Base-by-base conservation (phyloP, 2,329 filamentous ascomycete species). In the Apiospora marii region DNA sequence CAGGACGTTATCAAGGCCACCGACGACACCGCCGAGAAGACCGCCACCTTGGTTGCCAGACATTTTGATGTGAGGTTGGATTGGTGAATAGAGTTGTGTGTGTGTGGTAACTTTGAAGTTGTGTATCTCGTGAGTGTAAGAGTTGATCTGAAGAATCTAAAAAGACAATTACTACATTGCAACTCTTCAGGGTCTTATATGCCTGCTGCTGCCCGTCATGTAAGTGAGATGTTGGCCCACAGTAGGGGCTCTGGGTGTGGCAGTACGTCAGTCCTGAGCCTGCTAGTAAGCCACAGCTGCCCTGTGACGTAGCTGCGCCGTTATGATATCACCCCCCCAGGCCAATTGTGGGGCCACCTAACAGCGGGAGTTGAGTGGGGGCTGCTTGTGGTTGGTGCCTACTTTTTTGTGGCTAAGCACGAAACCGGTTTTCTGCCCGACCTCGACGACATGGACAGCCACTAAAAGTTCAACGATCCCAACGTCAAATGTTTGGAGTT, bases 1-100 rank as follows among this genome's bases (percentile, higher is more conserved):
- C 44, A 81, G 76, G 68, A 81, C 75, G 70, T 81, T 81, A 78
- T 81, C 80, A 43, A 81, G 72, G 43, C 79, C 78, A 49, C 80
- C 79, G 30, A 79, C 75, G 49, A 81, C 68, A 69, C 79, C 79
- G 70, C 80, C 80, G 71, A 81, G 79, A 69, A 81, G 80, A 72
- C 80, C 80, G 72, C 79, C 79, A 41, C 58, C 58, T 64, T 64
- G 53, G 75, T 80, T 77, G 77, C 79, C 78, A n/a, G 80, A 81
- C 79, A 81, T 81, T 70, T 64, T 74, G 73, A 74, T 41, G 34
- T 4, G 34, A 41, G 58, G n/a, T 41, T 19, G 19, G 34, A 1
- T 64, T 8, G 19, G 19, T 64, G 4, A 24, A 41, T 22, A 12
- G 16, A n/a, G 14, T 30, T 61, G 37, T 37, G 37, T 41, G 22